These are phyloP conservation scores for Adansonia rubrostipa DNA, from an alignment of 441 rosid species.

Conservation along the genomic window DNA sequence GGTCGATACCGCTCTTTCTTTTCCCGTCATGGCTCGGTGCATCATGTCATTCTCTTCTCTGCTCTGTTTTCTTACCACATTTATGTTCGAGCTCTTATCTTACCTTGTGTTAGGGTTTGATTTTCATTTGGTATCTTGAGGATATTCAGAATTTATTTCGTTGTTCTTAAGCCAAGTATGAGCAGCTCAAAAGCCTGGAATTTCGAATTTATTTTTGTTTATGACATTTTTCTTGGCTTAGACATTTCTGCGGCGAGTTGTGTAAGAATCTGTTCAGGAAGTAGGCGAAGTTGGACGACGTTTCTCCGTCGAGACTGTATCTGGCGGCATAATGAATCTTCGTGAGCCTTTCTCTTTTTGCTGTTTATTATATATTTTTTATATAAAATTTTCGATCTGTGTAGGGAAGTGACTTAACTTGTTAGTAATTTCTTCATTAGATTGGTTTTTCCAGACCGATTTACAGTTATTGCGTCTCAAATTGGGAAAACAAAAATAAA, in stretches of 20 bases:
- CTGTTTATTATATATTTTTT: background rate
- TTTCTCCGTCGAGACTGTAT: constrained; percentile 71
- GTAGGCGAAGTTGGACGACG: constrained; percentile 70
- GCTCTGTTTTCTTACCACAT: background rate
- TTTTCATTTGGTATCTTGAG: background rate
- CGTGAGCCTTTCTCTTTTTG: constrained; percentile 49
- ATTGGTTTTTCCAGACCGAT: background rate
- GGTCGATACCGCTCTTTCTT: constrained; percentile 61
- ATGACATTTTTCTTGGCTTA: background rate
- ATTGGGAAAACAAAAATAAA: background rate
- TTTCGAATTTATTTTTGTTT: background rate
- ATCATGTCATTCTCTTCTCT: constrained; percentile 48
- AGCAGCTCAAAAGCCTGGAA: background rate
- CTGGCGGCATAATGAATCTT: constrained; percentile 96
- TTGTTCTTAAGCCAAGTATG: background rate
- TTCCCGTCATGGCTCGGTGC: constrained; percentile 55
- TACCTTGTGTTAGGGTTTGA: background rate
- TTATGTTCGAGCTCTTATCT: constrained; percentile 17
- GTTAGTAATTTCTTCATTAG: background rate
- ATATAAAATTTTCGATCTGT: background rate
- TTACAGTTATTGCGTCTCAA: background rate
- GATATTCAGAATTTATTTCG: background rate
- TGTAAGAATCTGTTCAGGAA: constrained; percentile 87
- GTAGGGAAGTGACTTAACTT: background rate
- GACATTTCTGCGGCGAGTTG: constrained; percentile 51